These are phyloP conservation scores for Lyophyllum decastes DNA, from an alignment of 768 basidiomycete genomes.

Conservation along the genomic window DNA sequence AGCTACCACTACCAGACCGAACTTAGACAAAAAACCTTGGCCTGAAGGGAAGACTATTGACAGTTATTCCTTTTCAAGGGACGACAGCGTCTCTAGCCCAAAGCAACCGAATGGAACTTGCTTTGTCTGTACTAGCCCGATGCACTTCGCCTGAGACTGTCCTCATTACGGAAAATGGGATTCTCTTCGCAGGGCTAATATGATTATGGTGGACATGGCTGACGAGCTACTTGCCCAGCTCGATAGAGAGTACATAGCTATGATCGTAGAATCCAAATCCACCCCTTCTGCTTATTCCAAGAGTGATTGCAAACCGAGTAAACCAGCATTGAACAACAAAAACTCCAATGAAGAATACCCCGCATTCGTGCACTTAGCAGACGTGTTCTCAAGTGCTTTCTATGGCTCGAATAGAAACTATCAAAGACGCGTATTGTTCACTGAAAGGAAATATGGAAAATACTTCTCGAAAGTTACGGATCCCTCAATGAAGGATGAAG, in stretches of 20 bases:
- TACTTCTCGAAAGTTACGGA: no score
- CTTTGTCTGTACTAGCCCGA: constrained; percentile 22
- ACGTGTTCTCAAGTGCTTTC: neutral
- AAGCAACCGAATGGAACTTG: constrained; percentile 8
- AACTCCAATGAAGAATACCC: no score
- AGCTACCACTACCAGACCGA: neutral
- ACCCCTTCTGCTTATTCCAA: constrained; percentile 2
- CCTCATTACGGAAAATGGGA: constrained; percentile 20
- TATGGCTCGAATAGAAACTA: neutral
- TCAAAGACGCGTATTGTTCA: neutral
- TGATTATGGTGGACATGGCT: neutral
- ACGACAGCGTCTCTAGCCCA: neutral
- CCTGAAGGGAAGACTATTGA: neutral
- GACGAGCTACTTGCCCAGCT: neutral
- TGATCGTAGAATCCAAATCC: constrained; percentile 14
- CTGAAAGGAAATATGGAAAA: neutral
- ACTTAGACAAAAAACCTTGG: neutral
- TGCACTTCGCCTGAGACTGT: constrained; percentile 22
- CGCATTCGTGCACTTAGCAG: neutral
- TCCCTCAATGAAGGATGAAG: no score
- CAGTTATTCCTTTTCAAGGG: neutral
- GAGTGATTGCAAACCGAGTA: neutral
- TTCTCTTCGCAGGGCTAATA: neutral
- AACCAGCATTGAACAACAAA: neutral
- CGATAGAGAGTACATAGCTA: constrained; percentile 14